phyloP scores from a whole-genome alignment of 306 rosid species.

The Rosa rugosa region DNA sequence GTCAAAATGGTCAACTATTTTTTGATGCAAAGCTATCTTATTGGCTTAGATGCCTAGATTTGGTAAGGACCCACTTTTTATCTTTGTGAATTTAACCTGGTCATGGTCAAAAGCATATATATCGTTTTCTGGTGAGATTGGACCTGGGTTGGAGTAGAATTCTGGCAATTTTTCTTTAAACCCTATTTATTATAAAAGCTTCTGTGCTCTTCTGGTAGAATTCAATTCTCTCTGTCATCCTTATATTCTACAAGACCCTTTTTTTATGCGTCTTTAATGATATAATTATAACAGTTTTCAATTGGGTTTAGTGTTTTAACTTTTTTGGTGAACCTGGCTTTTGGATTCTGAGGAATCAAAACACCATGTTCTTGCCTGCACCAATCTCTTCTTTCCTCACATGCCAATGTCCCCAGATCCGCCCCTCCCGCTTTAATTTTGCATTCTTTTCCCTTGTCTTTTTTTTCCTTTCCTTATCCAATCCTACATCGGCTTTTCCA shows the following conservation, averaged over 20 bases:
- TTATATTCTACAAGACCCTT: not conserved
- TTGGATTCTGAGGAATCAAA: slow-evolving; percentile 45
- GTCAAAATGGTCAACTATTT: slow-evolving; percentile 6
- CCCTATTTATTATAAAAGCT: not conserved
- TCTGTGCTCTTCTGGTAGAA: not conserved
- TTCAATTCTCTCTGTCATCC: not conserved
- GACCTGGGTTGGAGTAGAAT: not conserved
- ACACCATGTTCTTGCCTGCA: slow-evolving; percentile 45
- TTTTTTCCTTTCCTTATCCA: slow-evolving; percentile 36
- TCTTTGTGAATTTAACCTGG: not conserved
- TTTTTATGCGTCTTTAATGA: not conserved
- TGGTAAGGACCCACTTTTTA: slow-evolving; percentile 7
- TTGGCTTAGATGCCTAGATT: not conserved
- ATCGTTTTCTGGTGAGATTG: not conserved
- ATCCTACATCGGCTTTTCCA: slow-evolving; percentile 29
- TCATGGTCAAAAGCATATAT: not conserved
- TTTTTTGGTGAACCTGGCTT: slow-evolving; percentile 13
- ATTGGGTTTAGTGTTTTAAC: not conserved
- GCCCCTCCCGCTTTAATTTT: slow-evolving; percentile 42
- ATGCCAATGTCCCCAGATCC: slow-evolving; percentile 76
- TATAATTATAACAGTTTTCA: not conserved
- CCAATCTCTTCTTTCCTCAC: slow-evolving; percentile 56
- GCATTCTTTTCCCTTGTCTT: slow-evolving; percentile 43
- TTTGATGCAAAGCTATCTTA: not conserved
- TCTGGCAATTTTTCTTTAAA: not conserved